A percentile compares a stretch with the other conserved stretches of the same genome.
These are phyloP conservation scores for Fusarium sp. DNA, from an alignment of 2,329 filamentous ascomycete species.

Conservation along the genomic window DNA sequence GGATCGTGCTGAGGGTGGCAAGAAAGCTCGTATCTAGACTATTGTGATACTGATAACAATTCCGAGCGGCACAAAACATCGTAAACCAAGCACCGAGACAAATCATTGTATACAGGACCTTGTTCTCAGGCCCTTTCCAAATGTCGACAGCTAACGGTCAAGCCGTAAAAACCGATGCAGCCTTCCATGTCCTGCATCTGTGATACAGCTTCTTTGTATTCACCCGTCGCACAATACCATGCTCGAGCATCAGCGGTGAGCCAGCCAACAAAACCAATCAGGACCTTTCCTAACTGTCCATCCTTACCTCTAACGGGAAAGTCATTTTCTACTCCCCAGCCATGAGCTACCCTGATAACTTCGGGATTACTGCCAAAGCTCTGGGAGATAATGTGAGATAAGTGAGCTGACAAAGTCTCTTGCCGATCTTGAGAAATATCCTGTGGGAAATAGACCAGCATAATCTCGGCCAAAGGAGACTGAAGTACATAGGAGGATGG, in stretches of 20 bases:
- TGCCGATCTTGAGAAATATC: not conserved
- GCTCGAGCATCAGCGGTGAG: not conserved
- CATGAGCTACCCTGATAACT: not conserved
- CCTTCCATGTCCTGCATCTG: not conserved
- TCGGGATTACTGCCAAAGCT: not conserved
- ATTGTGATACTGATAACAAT: no score
- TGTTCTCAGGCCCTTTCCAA: not conserved
- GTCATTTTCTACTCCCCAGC: constrained; percentile 19
- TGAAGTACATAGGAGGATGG: constrained; percentile 17
- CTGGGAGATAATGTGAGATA: not conserved
- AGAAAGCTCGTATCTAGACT: no score
- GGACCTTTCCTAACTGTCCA: not conserved
- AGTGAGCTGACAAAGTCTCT: not conserved
- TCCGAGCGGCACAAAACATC: no score
- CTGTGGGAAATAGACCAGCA: constrained; percentile 10
- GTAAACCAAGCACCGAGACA: not conserved
- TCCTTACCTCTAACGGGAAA: constrained; percentile 9
- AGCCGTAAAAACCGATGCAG: not conserved
- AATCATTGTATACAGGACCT: not conserved
- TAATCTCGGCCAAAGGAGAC: not conserved
- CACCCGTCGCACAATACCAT: rapidly evolving
- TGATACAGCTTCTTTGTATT: not conserved
- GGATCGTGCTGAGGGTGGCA: no score
- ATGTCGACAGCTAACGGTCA: constrained; percentile 4
- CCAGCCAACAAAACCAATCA: constrained; percentile 15